phyloP scores from a whole-genome alignment of 2,329 filamentous ascomycete genomes.

The Lithohypha guttulata region DNA sequence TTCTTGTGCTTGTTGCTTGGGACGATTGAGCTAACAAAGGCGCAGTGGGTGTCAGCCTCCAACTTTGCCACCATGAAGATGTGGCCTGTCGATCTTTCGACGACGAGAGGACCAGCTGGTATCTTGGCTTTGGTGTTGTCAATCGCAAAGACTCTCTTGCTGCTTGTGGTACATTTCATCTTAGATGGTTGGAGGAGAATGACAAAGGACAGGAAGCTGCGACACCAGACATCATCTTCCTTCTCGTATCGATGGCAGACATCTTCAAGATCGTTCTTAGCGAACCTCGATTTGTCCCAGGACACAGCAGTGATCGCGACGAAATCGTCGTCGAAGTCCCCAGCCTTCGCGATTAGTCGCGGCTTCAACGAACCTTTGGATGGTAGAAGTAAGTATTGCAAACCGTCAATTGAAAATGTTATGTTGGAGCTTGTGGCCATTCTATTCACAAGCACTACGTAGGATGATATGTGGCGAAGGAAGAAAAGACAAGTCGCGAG shows the following conservation, averaged over 20 bases:
- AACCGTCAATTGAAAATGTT: constrained; percentile 11
- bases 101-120: constrained; percentile 14
- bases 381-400: constrained; percentile 9
- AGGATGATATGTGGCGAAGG: not conserved
- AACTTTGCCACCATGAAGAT: constrained; percentile 14
- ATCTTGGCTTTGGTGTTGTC: constrained; percentile 12
- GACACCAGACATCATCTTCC: constrained; percentile 16
- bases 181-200: constrained; percentile 13
- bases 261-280: constrained; percentile 11
- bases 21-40: constrained; percentile 14
- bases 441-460: not conserved
- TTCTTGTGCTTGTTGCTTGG: constrained; percentile 6
- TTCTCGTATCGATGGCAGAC: constrained; percentile 9
- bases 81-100: constrained; percentile 13
- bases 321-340: constrained; percentile 11
- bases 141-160: constrained; percentile 12
- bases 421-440: constrained; percentile 10
- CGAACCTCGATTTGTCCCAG: constrained; percentile 12
- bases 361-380: constrained; percentile 23
- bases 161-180: constrained; percentile 6
- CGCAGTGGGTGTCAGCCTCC: constrained; percentile 12
- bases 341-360: constrained; percentile 6
- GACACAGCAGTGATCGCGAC: constrained; percentile 15
- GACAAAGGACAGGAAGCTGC: constrained; percentile 13
- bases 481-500: not conserved